Evolutionary conservation across 148 eudicot genomes (phyloP).

Genomic region (Camellia japonica): DNA sequence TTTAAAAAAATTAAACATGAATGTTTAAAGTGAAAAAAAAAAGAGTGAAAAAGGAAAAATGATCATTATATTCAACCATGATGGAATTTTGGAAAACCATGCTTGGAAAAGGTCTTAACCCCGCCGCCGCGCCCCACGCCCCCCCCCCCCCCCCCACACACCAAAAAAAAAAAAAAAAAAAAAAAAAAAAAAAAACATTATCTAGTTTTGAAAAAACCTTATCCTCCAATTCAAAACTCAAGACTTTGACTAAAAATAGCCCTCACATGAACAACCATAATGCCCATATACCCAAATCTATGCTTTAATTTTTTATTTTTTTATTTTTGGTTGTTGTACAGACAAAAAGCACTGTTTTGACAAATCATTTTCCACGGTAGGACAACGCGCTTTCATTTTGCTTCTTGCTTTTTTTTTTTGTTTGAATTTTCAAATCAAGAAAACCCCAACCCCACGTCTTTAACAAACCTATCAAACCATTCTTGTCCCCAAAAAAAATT

Average conservation of each 20-base stretch:
- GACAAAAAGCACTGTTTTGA: not conserved
- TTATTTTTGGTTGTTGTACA: not conserved
- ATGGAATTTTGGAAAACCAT: no score
- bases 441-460: not conserved
- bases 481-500: slow-evolving; percentile 7
- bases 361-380: not conserved
- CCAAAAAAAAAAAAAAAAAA: no score
- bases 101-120: no score
- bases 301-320: not conserved
- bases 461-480: not conserved
- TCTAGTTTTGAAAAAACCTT: not conserved
- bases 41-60: no score
- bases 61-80: no score
- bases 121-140: no score
- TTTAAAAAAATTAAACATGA: no score
- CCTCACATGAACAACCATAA: not conserved
- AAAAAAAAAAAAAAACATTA: no score
- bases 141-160: no score
- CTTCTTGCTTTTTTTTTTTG: no score
- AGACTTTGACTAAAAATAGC: no score
- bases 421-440: not conserved
- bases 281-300: not conserved
- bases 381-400: not conserved
- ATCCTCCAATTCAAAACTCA: not conserved
- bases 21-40: no score